A percentile compares a stretch with the other conserved stretches of the same genome.
Conservation (phyloP, 2,329 filamentous ascomycete species). For the Helminthosporium solani region DNA sequence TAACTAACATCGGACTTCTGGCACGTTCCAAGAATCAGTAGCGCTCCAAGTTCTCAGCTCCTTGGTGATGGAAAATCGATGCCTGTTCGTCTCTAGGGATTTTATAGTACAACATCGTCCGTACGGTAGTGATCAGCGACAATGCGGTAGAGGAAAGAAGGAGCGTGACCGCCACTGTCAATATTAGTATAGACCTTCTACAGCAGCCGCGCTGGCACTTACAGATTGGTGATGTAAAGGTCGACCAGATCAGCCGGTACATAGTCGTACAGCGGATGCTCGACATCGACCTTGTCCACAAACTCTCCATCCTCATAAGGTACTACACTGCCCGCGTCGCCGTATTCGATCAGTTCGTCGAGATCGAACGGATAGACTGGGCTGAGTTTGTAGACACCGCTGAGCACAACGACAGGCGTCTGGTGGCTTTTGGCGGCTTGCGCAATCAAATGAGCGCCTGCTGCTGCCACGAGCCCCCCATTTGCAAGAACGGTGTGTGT, state of each 20-base stretch:
- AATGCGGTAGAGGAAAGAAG: constrained; percentile 70
- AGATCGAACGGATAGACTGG: constrained; percentile 85
- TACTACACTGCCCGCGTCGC: constrained; percentile 74
- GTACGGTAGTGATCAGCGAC: constrained; percentile 74
- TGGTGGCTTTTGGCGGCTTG: constrained; percentile 79
- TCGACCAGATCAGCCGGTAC: constrained; percentile 74
- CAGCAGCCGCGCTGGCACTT: constrained; percentile 43
- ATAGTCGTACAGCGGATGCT: constrained; percentile 79
- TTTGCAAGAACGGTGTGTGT: constrained; percentile 87
- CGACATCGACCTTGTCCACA: constrained; percentile 74
- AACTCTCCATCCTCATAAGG: constrained; percentile 77
- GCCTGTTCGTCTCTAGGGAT: too few species aligned
- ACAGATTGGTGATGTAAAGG: constrained; percentile 84
- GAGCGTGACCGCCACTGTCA: constrained; percentile 64
- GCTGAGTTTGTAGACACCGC: constrained; percentile 90
- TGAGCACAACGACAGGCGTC: constrained; percentile 83
- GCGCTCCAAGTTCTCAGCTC: too few species aligned
- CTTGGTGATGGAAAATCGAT: too few species aligned
- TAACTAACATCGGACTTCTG: too few species aligned
- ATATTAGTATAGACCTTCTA: constrained; percentile 10
- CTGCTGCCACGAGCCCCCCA: constrained; percentile 79
- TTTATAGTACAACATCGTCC: constrained; percentile 63
- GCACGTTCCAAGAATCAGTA: too few species aligned
- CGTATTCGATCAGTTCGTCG: constrained; percentile 81
- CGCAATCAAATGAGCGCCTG: constrained; percentile 80